A percentile compares a stretch with the other conserved stretches of the same genome.
phyloP scores from a whole-genome alignment of 148 eudicot species.

The Agrostemma githago region DNA sequence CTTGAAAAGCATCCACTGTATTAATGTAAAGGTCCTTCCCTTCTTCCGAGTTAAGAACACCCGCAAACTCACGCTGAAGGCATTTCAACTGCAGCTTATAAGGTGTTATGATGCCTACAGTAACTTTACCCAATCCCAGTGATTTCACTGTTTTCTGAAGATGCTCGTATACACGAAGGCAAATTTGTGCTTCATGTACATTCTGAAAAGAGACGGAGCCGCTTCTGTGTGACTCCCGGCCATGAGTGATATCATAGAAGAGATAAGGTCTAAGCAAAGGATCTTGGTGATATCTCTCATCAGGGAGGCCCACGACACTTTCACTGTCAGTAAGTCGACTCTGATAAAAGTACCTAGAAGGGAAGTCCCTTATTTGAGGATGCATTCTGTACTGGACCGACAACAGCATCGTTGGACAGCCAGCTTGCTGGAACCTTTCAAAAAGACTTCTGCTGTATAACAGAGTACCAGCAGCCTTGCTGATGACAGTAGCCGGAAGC shows the following conservation, averaged over 20 bases:
- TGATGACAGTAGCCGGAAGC: conserved; percentile 96
- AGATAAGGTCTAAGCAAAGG: conserved; percentile 67
- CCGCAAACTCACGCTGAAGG: conserved; percentile 90
- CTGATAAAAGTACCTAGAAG: conserved; percentile 88
- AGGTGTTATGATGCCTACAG: conserved; percentile 91
- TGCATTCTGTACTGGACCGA: conserved; percentile 98
- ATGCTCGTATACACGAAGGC: conserved; percentile 85
- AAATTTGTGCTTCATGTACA: conserved; percentile 84
- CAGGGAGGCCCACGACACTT: conserved; percentile 63
- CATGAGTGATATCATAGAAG: conserved; percentile 81
- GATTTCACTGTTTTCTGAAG: conserved; percentile 71
- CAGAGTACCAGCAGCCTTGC: conserved; percentile 95
- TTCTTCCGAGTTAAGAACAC: conserved; percentile 68
- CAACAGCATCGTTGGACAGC: conserved; percentile 89
- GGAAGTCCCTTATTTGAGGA: conserved; percentile 92
- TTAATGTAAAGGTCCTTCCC: conserved; percentile 89
- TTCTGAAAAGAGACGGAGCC: conserved; percentile 92
- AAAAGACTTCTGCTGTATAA: conserved; percentile 93
- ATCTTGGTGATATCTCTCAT: conserved; percentile 80
- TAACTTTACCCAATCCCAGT: conserved; percentile 55
- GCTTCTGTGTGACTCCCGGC: conserved; percentile 90
- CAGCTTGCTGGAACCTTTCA: conserved; percentile 96
- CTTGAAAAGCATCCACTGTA: conserved; percentile 97
- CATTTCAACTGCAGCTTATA: conserved; percentile 92
- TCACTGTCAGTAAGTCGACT: conserved; percentile 95